Evolutionary conservation across 768 basidiomycete species (phyloP).

Genomic region (Phanerodontia chrysosporium): DNA sequence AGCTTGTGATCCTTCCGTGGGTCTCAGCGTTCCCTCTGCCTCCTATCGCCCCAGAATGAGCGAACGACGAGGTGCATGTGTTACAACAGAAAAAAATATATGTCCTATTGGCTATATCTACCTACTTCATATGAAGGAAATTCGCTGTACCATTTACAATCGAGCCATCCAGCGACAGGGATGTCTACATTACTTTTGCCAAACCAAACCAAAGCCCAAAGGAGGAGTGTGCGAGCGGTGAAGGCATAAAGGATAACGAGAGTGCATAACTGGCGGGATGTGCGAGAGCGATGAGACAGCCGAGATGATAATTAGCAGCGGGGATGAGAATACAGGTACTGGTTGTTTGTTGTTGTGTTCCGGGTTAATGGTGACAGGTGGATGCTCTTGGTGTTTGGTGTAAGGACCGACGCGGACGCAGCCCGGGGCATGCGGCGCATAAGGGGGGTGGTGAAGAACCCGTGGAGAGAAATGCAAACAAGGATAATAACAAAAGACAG

Average conservation of each 20-base stretch:
- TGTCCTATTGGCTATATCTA: neutral
- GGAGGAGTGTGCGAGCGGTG: neutral
- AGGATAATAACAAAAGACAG: neutral
- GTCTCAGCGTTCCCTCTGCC: slow-evolving; percentile 30
- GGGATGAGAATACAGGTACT: neutral
- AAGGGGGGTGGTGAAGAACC: neutral
- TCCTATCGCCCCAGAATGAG: neutral
- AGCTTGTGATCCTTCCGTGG: slow-evolving; percentile 45
- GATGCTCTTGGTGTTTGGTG: neutral
- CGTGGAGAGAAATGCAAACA: neutral
- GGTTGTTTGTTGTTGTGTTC: neutral
- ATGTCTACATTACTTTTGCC: slow-evolving; percentile 14
- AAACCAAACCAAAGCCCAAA: neutral
- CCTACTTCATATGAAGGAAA: neutral
- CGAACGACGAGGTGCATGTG: neutral
- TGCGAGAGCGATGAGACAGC: slow-evolving; percentile 9
- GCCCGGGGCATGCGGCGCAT: neutral
- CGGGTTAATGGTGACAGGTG: slow-evolving; percentile 1
- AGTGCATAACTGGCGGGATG: slow-evolving; percentile 5
- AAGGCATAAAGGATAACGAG: neutral
- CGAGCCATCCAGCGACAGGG: neutral
- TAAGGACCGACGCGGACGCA: slow-evolving; percentile 10
- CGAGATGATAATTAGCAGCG: neutral
- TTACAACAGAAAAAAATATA: neutral
- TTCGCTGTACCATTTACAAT: neutral